phyloP scores from a whole-genome alignment of 2,329 filamentous ascomycete species.

The Saccharata proteae region DNA sequence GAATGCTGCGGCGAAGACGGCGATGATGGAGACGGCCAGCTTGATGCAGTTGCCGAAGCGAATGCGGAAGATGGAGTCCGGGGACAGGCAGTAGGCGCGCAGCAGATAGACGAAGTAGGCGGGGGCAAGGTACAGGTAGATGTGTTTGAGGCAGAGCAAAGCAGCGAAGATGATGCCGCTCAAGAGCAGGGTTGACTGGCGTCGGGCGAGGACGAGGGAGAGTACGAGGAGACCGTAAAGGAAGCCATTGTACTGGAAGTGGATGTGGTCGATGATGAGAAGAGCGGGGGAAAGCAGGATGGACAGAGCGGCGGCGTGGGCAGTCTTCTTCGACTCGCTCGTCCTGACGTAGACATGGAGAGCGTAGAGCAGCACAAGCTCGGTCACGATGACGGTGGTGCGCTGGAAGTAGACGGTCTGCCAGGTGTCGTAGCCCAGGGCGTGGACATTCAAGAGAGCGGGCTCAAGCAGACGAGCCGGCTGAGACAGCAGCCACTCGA shows the following conservation, averaged over 20 bases:
- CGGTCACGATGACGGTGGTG: slow-evolving; percentile 72
- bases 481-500: slow-evolving; percentile 87
- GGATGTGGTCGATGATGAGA: slow-evolving; percentile 94
- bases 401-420: slow-evolving; percentile 90
- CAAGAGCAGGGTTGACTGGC: slow-evolving; percentile 58
- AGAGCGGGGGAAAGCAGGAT: slow-evolving; percentile 85
- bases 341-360: slow-evolving; percentile 68
- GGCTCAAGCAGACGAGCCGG: slow-evolving; percentile 65
- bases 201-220: slow-evolving; percentile 72
- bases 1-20: slow-evolving; percentile 69
- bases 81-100: slow-evolving; percentile 75
- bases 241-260: slow-evolving; percentile 98
- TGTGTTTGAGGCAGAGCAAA: slow-evolving; percentile 91
- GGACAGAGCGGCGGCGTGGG: slow-evolving; percentile 78
- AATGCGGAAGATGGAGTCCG: slow-evolving; percentile 63
- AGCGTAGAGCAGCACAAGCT: slow-evolving; percentile 73
- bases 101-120: slow-evolving; percentile 92
- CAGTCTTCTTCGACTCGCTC: slow-evolving; percentile 59
- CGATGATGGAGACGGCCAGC: slow-evolving; percentile 59
- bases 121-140: slow-evolving; percentile 90
- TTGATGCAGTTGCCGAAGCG: slow-evolving; percentile 71
- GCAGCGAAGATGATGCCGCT: slow-evolving; percentile 77
- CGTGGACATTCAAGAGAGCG: slow-evolving; percentile 68
- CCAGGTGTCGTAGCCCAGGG: slow-evolving; percentile 81
- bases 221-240: slow-evolving; percentile 84